phyloP scores from a whole-genome alignment of 192 early-diverging fungal genomes.

The Mortierella alpina region DNA sequence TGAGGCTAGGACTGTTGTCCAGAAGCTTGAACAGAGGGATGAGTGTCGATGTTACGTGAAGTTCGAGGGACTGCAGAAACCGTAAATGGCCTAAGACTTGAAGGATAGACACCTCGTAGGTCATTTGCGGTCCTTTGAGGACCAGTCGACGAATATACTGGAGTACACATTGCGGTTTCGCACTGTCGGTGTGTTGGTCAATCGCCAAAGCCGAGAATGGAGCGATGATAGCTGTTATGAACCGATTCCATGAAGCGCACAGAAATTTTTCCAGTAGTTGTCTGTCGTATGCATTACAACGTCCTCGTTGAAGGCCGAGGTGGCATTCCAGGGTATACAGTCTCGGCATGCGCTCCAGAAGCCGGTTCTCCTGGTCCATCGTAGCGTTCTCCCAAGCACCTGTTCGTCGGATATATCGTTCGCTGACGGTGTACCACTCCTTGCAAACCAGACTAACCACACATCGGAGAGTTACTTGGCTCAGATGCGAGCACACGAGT shows the following conservation, averaged over 20 bases:
- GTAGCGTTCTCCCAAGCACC: slow-evolving; percentile 13
- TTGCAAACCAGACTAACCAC: slow-evolving; percentile 28
- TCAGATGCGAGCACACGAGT: slow-evolving; percentile 25
- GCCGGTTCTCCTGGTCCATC: background rate
- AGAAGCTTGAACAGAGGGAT: background rate
- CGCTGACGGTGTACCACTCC: slow-evolving; percentile 27
- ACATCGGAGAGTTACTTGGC: slow-evolving; percentile 18
- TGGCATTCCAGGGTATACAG: slow-evolving; percentile 15
- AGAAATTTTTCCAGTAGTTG: background rate
- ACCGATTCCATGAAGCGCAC: background rate
- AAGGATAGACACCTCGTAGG: background rate
- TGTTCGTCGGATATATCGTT: slow-evolving; percentile 10
- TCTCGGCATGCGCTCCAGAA: slow-evolving; percentile 8
- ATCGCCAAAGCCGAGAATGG: background rate
- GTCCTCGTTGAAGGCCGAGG: background rate
- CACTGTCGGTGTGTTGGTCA: background rate
- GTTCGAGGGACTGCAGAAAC: background rate
- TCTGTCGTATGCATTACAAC: background rate
- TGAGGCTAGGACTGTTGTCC: background rate
- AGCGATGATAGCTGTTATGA: background rate
- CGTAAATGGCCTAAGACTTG: background rate
- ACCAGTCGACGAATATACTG: background rate
- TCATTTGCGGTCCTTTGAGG: background rate
- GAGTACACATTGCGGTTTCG: background rate
- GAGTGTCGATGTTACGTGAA: background rate